Evolutionary conservation across 495 filamentous ascomycete genomes (phyloP).

Genomic region (Daldinia vernicosa): DNA sequence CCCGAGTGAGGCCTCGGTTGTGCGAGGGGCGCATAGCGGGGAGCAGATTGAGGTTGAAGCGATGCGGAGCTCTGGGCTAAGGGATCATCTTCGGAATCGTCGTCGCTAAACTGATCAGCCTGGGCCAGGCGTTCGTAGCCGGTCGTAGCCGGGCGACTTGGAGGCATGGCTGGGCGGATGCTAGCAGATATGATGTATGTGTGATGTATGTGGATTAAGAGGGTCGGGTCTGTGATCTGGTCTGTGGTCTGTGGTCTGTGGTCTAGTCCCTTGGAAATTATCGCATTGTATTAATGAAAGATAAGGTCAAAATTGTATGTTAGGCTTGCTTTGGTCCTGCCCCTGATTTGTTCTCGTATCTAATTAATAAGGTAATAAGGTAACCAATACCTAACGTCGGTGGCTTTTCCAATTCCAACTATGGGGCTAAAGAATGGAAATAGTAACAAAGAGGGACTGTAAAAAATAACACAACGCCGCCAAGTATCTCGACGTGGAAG

Average conservation of each 20-base stretch:
- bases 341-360: slow-evolving; percentile 42
- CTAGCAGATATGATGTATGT: not conserved
- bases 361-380: slow-evolving; percentile 14
- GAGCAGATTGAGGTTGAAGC: slow-evolving; percentile 67
- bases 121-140: slow-evolving; percentile 93
- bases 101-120: slow-evolving; percentile 84
- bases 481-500: not conserved
- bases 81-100: slow-evolving; percentile 72
- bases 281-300: slow-evolving; percentile 25
- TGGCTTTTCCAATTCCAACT: slow-evolving; percentile 34
- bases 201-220: not conserved
- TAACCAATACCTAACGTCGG: slow-evolving; percentile 16
- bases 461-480: slow-evolving; percentile 9
- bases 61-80: slow-evolving; percentile 64
- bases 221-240: slow-evolving; percentile 1
- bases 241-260: not conserved
- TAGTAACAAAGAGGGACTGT: slow-evolving; percentile 26
- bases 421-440: slow-evolving; percentile 26
- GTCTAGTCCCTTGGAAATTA: slow-evolving; percentile 16
- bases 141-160: slow-evolving; percentile 75
- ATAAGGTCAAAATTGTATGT: not conserved
- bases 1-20: slow-evolving; percentile 69
- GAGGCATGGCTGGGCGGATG: slow-evolving; percentile 44
- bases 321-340: slow-evolving; percentile 21
- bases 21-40: slow-evolving; percentile 73